Conservation (phyloP, 148 eudicot genomes). For the Beta vulgaris region DNA sequence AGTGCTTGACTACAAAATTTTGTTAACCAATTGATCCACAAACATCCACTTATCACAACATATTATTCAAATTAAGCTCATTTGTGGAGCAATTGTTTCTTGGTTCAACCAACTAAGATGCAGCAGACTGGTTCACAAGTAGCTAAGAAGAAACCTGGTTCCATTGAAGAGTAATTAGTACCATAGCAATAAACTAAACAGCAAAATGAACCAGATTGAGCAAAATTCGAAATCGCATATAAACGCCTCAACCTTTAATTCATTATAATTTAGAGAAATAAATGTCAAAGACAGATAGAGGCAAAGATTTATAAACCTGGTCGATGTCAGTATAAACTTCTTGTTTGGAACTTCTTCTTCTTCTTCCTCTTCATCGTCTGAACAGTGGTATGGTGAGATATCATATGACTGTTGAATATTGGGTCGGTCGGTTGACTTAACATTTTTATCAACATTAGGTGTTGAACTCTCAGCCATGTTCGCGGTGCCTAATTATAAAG, state of each 20-base stretch:
- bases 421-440: constrained; percentile 22
- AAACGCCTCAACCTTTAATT: background rate
- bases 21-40: background rate
- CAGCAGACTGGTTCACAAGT: too few relatives aligned
- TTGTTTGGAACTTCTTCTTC: constrained; percentile 56
- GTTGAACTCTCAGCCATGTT: constrained; percentile 29
- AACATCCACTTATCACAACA: background rate
- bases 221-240: background rate
- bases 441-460: constrained; percentile 28
- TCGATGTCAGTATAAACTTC: constrained; percentile 86
- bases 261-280: constrained; percentile 6
- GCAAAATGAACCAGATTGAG: background rate
- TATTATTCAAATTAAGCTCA: background rate
- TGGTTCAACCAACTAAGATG: too few relatives aligned
- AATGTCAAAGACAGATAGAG: background rate
- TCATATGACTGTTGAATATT: constrained; percentile 67
- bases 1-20: background rate
- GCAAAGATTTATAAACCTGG: constrained; percentile 70
- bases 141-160: background rate
- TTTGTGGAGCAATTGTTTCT: background rate
- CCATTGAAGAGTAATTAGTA: background rate
- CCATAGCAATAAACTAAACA: too few relatives aligned
- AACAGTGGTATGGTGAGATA: constrained; percentile 90
- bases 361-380: constrained; percentile 86
- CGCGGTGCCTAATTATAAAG: constrained; percentile 23